Evolutionary conservation across 768 basidiomycete species (phyloP).

Genomic region (Calvatia gigantea): DNA sequence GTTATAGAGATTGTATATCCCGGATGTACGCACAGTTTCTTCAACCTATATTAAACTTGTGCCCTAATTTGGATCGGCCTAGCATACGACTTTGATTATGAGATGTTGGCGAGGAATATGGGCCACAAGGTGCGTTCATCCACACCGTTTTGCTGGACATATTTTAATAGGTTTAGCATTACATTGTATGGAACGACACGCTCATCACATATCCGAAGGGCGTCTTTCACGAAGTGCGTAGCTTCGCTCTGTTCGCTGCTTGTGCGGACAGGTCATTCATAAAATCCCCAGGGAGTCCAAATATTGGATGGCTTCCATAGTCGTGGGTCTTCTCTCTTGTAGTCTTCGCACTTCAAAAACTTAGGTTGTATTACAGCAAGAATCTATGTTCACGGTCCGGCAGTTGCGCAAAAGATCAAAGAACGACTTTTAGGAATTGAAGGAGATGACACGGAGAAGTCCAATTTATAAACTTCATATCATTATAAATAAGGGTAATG

Average conservation of each 20-base stretch:
- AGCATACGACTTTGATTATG: slow-evolving; percentile 40
- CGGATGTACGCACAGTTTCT: slow-evolving; percentile 30
- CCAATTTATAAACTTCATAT: neutral
- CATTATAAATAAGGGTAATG: too few relatives aligned
- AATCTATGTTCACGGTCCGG: slow-evolving; percentile 63
- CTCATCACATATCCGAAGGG: slow-evolving; percentile 34
- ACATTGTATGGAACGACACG: slow-evolving; percentile 66
- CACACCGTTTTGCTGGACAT: neutral
- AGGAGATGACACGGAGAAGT: slow-evolving; percentile 3
- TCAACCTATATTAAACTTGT: neutral
- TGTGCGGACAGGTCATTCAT: neutral
- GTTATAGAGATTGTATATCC: slow-evolving; percentile 73
- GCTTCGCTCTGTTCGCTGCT: neutral
- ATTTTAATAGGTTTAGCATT: slow-evolving; percentile 34
- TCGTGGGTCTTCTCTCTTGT: slow-evolving; percentile 2
- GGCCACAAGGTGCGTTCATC: slow-evolving; percentile 32
- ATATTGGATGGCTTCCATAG: slow-evolving; percentile 28
- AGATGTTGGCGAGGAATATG: slow-evolving; percentile 37
- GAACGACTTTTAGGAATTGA: slow-evolving; percentile 35
- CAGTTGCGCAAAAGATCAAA: slow-evolving; percentile 55
- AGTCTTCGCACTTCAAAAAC: neutral
- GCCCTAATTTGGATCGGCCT: too few relatives aligned
- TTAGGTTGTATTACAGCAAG: neutral
- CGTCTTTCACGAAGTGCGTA: slow-evolving; percentile 24
- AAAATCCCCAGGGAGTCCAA: slow-evolving; percentile 60